Evolutionary conservation across 192 early-diverging fungal species (phyloP).

Genomic region (Dissophora globulifera): DNA sequence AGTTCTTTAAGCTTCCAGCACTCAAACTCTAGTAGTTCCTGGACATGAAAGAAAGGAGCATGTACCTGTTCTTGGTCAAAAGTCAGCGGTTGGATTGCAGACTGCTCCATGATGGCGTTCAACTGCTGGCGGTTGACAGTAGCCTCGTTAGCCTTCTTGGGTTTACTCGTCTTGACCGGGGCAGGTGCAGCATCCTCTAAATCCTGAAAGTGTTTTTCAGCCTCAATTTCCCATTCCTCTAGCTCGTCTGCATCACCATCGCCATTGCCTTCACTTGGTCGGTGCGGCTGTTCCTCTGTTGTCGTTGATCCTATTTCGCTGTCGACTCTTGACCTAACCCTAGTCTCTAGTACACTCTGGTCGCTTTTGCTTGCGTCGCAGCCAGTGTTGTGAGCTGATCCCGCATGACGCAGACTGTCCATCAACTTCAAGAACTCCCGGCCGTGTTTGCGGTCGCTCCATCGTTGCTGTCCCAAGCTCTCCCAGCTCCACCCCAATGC

Average conservation of each 20-base stretch:
- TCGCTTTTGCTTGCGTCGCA: neutral
- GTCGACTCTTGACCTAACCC: too few species aligned
- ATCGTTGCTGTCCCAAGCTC: neutral
- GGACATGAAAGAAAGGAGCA: too few species aligned
- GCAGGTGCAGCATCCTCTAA: slow-evolving; percentile 39
- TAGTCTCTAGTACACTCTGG: too few species aligned
- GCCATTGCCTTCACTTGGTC: neutral
- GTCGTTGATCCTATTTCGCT: too few species aligned
- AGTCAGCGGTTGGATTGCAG: slow-evolving; percentile 31
- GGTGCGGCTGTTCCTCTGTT: too few species aligned
- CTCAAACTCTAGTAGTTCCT: too few species aligned
- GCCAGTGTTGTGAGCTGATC: neutral
- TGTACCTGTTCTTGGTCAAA: slow-evolving; percentile 51
- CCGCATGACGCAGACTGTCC: neutral
- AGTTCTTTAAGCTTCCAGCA: neutral
- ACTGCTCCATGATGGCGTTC: slow-evolving; percentile 46
- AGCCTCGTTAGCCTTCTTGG: slow-evolving; percentile 13
- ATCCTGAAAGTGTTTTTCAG: slow-evolving; percentile 46
- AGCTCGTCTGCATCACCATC: slow-evolving; percentile 32
- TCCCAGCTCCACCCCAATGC: slow-evolving; percentile 28
- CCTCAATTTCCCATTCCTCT: slow-evolving; percentile 52
- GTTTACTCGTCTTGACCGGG: slow-evolving; percentile 11
- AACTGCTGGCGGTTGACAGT: slow-evolving; percentile 32
- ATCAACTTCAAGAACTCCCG: slow-evolving; percentile 17
- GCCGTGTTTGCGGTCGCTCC: neutral